These are phyloP conservation scores for Zymoseptoria crescenta DNA, from an alignment of 2,329 filamentous ascomycete species.

Conservation along the genomic window DNA sequence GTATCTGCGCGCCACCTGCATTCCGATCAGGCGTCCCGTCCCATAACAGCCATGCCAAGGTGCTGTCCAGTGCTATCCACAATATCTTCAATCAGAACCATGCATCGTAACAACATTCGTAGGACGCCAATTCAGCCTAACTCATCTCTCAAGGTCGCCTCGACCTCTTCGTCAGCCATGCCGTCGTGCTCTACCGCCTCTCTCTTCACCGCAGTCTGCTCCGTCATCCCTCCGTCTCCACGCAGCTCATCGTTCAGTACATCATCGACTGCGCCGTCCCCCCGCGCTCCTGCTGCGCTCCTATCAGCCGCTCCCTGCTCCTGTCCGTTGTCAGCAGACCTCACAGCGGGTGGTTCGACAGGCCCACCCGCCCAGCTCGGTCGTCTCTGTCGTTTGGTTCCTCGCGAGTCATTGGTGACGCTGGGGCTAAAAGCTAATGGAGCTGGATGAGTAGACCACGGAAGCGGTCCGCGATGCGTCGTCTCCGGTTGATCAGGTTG, in stretches of 20 bases:
- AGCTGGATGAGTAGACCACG: neutral
- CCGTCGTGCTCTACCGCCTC: neutral
- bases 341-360: neutral
- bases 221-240: neutral
- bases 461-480: neutral
- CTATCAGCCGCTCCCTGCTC: neutral
- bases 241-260: neutral
- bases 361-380: neutral
- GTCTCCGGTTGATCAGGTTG: neutral
- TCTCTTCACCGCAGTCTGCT: neutral
- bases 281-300: neutral
- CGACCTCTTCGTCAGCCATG: neutral
- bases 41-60: neutral
- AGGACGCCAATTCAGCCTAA: neutral
- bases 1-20: neutral
- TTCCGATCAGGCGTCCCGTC: too few species aligned
- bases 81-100: neutral
- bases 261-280: neutral
- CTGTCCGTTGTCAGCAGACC: too few species aligned
- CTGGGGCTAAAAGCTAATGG: neutral
- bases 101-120: neutral
- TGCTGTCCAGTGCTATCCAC: too few species aligned
- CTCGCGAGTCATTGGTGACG: neutral
- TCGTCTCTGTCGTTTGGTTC: neutral
- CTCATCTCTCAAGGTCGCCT: neutral